A percentile compares a stretch with the other conserved stretches of the same genome.
These are phyloP conservation scores for Nicotiana obtusifolia DNA, from an alignment of 257 asterid species.

Conservation along the genomic window DNA sequence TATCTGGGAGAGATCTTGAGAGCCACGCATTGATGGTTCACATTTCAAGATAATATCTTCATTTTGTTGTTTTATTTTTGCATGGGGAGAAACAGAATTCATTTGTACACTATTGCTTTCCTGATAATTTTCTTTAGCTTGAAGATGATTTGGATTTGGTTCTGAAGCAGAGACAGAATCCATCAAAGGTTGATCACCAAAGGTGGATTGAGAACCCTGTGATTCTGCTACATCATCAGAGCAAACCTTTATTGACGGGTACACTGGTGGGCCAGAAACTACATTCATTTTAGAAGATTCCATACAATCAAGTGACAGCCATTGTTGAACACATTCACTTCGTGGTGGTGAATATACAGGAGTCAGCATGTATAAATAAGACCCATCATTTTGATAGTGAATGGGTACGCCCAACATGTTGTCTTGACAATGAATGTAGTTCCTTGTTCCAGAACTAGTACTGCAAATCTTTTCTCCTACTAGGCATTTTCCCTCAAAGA, in stretches of 20 bases:
- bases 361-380: slow-evolving; percentile 71
- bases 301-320: slow-evolving; percentile 40
- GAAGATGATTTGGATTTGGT: slow-evolving; percentile 19
- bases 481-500: slow-evolving; percentile 37
- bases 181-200: slow-evolving; percentile 25
- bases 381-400: slow-evolving; percentile 75
- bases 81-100: slow-evolving; percentile 25
- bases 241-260: slow-evolving; percentile 26
- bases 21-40: slow-evolving; percentile 33
- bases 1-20: slow-evolving; percentile 67
- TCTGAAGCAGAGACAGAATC: slow-evolving; percentile 27
- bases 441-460: slow-evolving; percentile 22
- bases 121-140: slow-evolving; percentile 22
- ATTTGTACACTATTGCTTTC: slow-evolving; percentile 22
- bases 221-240: slow-evolving; percentile 34
- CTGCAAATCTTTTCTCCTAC: slow-evolving; percentile 28
- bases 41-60: slow-evolving; percentile 18
- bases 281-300: slow-evolving; percentile 19
- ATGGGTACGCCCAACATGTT: slow-evolving; percentile 59
- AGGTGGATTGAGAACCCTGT: slow-evolving; percentile 42
- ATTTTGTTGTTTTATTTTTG: slow-evolving; percentile 7
- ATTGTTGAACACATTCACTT: slow-evolving; percentile 47
- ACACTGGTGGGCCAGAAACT: slow-evolving; percentile 22
- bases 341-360: slow-evolving; percentile 69
- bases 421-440: slow-evolving; percentile 25